Evolutionary conservation across 2,329 filamentous ascomycete species (phyloP), one percentile per base, ranked within the genome.

Genomic region (Cercospora nicotianae): DNA sequence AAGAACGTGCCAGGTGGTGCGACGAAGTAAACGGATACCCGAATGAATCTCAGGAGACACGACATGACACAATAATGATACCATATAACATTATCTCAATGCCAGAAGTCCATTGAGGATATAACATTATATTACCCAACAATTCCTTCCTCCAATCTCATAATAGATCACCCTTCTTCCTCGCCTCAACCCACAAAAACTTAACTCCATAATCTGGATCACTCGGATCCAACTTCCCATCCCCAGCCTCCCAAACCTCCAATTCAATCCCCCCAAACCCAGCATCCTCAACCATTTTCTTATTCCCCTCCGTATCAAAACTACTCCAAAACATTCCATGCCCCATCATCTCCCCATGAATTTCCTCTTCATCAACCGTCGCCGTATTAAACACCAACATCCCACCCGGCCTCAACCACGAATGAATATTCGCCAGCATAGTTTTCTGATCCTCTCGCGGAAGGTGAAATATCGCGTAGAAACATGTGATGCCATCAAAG

Each of bases 231-330:
- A 72, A 45, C 51, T 67, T 64, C 9, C 68, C 74, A 60, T 75
- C 73, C 20, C 66, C 72, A 9, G 70, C 65, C 36, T 70, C 65
- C 36, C 67, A 20, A 10, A 72, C 58, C 36, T 73, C 73, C 12
- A 45, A 59, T 42, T 62, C 20, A 36, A 72, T 42, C 4, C 71
- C 20, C 66, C 73, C 78, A 74, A 82, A 75, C 66, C 81, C 80
- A 28, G 69, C 76, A 42, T 72, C 75, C 64, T 75, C 74, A 7
- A 79, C 73, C 69, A 82, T 74, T 67, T 77, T 77, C 72, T 79
- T 76, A 69, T 72, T 75, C 36, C 70, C 71, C 69, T 80, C 77
- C 42, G 75, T 74, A 10, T 73, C 78, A 57, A 67, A 76, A 20
- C 70, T 68, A 66, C 70, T 72, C 74, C 74, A 76, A 65, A 74